These are phyloP conservation scores for Chaetomidium leptoderma DNA, from an alignment of 495 filamentous ascomycete species.

Conservation along the genomic window DNA sequence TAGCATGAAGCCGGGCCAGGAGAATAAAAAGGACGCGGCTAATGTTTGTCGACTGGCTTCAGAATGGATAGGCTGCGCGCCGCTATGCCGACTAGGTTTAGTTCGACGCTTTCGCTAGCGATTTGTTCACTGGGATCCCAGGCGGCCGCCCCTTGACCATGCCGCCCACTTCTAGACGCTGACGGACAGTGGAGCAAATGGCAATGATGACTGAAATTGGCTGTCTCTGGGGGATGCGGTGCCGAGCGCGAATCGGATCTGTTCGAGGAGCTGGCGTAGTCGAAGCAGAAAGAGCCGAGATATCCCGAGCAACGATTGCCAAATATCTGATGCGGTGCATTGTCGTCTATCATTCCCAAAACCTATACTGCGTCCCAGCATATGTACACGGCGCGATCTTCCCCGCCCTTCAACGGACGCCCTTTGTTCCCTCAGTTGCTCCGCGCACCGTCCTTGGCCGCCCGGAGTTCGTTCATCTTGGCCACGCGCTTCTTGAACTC, in stretches of 20 bases:
- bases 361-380: neutral
- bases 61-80: constrained; percentile 75
- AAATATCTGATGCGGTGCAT: constrained; percentile 6
- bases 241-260: too few species aligned
- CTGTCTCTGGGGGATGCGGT: too few species aligned
- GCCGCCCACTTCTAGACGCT: too few species aligned
- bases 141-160: too few species aligned
- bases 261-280: too few species aligned
- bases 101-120: constrained; percentile 57
- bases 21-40: constrained; percentile 91
- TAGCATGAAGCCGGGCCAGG: constrained; percentile 93
- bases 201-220: too few species aligned
- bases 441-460: constrained; percentile 75
- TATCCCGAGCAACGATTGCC: neutral
- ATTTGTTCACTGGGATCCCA: constrained; percentile 44
- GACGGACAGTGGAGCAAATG: too few species aligned
- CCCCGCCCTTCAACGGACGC: neutral
- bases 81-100: constrained; percentile 77
- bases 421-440: constrained; percentile 62
- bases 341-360: constrained; percentile 7
- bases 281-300: neutral
- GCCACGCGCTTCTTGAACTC: constrained; percentile 98
- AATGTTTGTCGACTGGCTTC: constrained; percentile 75
- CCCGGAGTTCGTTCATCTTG: constrained; percentile 96
- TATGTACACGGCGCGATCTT: constrained; percentile 11